Percentiles rank a stretch among this genome's conserved stretches.
Evolutionary conservation across 106 monocot genomes (phyloP).

Genomic region (Dendrobium officinale): DNA sequence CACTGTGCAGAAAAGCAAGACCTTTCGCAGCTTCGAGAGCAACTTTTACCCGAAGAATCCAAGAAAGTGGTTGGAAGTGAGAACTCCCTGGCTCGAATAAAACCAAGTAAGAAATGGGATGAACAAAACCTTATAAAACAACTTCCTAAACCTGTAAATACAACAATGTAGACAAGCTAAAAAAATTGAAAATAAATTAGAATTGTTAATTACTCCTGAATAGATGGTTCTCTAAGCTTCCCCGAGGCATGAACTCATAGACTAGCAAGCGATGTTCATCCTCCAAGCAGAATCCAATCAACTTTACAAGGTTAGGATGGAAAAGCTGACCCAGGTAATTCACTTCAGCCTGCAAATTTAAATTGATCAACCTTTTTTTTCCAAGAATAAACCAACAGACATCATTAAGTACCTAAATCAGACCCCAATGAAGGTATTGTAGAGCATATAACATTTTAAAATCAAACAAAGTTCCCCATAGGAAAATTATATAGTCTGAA

Average conservation of each 20-base stretch:
- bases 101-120: too few species aligned
- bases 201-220: conserved; percentile 3
- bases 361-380: not conserved
- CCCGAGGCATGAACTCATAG: not conserved
- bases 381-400: too few species aligned
- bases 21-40: not conserved
- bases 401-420: too few species aligned
- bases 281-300: too few species aligned
- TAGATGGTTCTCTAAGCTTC: conserved; percentile 4
- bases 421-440: too few species aligned
- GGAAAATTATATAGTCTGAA: too few species aligned
- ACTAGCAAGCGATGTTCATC: too few species aligned
- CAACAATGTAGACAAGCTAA: not conserved
- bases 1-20: conserved; percentile 6
- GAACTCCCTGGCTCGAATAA: not conserved
- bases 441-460: too few species aligned
- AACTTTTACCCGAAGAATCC: conserved; percentile 2
- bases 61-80: conserved; percentile 2
- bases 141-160: not conserved
- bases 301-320: not conserved
- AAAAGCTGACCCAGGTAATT: conserved; percentile 1
- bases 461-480: too few species aligned
- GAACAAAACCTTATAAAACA: not conserved
- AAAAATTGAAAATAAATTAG: not conserved
- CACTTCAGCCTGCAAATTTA: not conserved